Base-by-base conservation (phyloP, 2,329 filamentous ascomycete species). In the Pestalotiopsis sp. region DNA sequence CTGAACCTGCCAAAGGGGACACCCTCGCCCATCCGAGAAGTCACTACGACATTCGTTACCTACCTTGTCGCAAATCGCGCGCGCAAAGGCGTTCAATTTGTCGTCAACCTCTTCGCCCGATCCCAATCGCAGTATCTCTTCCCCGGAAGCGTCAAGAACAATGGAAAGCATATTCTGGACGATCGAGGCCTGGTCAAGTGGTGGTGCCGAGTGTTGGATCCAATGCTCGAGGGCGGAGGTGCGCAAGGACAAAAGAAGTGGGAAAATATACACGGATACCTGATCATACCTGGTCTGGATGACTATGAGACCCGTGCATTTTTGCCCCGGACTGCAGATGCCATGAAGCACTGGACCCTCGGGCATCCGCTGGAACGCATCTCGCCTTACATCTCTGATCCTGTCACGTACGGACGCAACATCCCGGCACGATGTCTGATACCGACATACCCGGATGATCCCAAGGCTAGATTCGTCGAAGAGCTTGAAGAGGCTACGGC, bases 81-180 rank as follows among this genome's bases (percentile, higher is more conserved):
- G 71, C 87, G 93, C 57, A 84, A 85, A 38, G 87, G 87, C 61
- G 87, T 90, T 62, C 91, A 90, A 74, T 87, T 94, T 49, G 88
- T 97, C 13, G 85, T 99, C 36, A 98, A 94, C 67, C 86, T 99
- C 3, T 99, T 99, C 78, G 97, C 96, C 0, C 88, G 96, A 69
- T 91, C 96, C 0, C 96, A 98, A 78, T 90, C 92, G 65, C 96
- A 98, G 77, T 99, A 99, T 74, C 87, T 99, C 14, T 99, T 98
- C 77, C 95, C 96, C 0, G 94, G 94, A 0, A 98, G 95, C 76
- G 89, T 94, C 52, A 91, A 97, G 70, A 95, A 98, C 78, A 80
- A 82, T 20, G 88, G 89, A 2, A 99, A 99, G 78, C 96, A 99
- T 82, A 92, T 99, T 0, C 84, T 98, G 9, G 94, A 97, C 75